Evolutionary conservation across 371 early-diverging fungal genomes (phyloP).

Genomic region (Mortierella sp.): DNA sequence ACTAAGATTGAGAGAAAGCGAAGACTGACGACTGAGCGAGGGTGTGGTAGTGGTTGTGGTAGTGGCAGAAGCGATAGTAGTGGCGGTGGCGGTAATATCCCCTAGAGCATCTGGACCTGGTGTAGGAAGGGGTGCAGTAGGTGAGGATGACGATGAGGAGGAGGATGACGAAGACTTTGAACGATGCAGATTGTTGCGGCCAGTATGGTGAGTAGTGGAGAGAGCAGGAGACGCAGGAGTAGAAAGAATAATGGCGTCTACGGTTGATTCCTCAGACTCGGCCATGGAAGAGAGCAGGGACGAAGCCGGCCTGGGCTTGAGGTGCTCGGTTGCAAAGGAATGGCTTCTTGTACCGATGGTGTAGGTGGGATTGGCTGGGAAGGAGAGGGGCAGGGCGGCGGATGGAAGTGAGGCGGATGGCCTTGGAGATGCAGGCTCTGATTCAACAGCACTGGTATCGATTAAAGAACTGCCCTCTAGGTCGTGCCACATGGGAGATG

Average conservation of each 20-base stretch:
- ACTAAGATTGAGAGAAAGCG: slow-evolving; percentile 29
- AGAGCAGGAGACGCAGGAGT: slow-evolving; percentile 17
- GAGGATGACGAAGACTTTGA: slow-evolving; percentile 6
- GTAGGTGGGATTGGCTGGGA: slow-evolving; percentile 28
- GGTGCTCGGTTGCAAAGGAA: slow-evolving; percentile 35
- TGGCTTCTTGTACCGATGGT: slow-evolving; percentile 50
- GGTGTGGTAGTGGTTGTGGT: neutral
- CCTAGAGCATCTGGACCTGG: neutral
- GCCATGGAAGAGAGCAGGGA: slow-evolving; percentile 5
- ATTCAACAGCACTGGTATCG: slow-evolving; percentile 5
- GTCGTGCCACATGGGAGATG: slow-evolving; percentile 17
- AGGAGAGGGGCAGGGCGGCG: slow-evolving; percentile 29
- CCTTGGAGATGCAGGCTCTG: slow-evolving; percentile 32
- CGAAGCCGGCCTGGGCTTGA: slow-evolving; percentile 17
- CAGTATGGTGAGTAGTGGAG: neutral
- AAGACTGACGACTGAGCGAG: slow-evolving; percentile 29
- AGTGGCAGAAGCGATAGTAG: too few species aligned
- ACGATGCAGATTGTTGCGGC: slow-evolving; percentile 13
- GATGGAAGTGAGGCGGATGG: slow-evolving; percentile 29
- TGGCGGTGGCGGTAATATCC: neutral
- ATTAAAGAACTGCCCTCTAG: slow-evolving; percentile 9
- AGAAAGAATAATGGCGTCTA: neutral
- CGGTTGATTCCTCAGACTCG: slow-evolving; percentile 17
- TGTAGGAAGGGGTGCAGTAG: neutral
- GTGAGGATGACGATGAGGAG: slow-evolving; percentile 2